Evolutionary conservation across 768 basidiomycete species (phyloP).

Genomic region (Boletus tomentosulus): DNA sequence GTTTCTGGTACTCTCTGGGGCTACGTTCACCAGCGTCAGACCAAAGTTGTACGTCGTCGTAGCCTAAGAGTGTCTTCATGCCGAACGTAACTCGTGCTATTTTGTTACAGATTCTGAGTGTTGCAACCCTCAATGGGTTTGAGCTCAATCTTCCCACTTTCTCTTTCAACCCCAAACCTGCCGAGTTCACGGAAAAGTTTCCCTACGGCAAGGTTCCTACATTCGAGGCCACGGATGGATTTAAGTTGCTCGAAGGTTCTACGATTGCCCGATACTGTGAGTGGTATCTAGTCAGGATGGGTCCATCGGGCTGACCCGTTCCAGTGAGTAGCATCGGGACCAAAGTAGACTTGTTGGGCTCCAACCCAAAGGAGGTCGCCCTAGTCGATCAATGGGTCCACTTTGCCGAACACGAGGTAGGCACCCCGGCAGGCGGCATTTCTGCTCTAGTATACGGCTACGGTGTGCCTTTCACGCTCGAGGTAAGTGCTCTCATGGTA

Average conservation of each 20-base stretch:
- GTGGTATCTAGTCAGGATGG: neutral
- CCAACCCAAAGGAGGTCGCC: slow-evolving; percentile 1
- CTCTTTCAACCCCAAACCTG: slow-evolving; percentile 3
- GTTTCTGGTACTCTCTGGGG: neutral
- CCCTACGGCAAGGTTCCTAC: slow-evolving; percentile 11
- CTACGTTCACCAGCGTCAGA: neutral
- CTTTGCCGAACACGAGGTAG: slow-evolving; percentile 10
- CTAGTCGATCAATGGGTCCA: slow-evolving; percentile 15
- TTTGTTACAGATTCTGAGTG: slow-evolving; percentile 4
- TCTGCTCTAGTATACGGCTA: neutral
- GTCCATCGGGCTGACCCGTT: neutral
- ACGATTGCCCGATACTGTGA: slow-evolving; percentile 10
- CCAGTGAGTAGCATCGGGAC: slow-evolving; percentile 2
- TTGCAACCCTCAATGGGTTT: slow-evolving; percentile 5
- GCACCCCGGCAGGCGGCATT: neutral
- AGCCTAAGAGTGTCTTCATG: neutral
- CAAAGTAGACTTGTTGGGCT: slow-evolving; percentile 1
- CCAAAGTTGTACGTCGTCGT: neutral
- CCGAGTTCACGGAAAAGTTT: slow-evolving; percentile 8
- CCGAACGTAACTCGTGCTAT: neutral
- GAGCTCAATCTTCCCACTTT: slow-evolving; percentile 6
- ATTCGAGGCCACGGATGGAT: slow-evolving; percentile 7
- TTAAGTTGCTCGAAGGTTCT: slow-evolving; percentile 8
- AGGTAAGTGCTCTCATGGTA: neutral
- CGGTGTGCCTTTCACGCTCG: neutral